Conservation (phyloP, 352 stramenopile species). For the Globisporangium acanthophoron region DNA sequence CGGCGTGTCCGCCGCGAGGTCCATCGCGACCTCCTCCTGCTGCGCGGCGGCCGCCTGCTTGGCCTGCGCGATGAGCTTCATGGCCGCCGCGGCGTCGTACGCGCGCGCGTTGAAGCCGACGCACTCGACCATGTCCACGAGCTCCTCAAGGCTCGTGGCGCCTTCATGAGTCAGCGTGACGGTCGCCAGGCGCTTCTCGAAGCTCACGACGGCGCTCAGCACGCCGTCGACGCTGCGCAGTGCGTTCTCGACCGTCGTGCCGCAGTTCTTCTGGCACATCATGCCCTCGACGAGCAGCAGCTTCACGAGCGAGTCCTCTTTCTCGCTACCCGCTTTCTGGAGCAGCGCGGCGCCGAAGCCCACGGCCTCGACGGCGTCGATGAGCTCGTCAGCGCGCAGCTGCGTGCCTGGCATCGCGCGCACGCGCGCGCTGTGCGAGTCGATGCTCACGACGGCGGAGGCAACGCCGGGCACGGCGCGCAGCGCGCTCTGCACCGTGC, state of each 20-base stretch:
- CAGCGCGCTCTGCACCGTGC: constrained; percentile 80
- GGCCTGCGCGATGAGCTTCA: constrained; percentile 38
- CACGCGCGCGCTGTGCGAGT: constrained; percentile 53
- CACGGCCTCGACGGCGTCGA: constrained; percentile 71
- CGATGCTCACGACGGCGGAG: constrained; percentile 61
- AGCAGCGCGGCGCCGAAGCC: constrained; percentile 63
- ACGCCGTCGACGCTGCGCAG: constrained; percentile 78
- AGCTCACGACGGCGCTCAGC: constrained; percentile 52
- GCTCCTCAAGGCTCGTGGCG: constrained; percentile 50
- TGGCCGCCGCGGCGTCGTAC: constrained; percentile 53
- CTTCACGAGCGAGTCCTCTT: constrained; percentile 30
- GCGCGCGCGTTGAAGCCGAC: constrained; percentile 53
- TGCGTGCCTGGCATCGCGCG: constrained; percentile 34
- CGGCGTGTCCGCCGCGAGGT: constrained; percentile 24
- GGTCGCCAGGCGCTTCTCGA: constrained; percentile 62
- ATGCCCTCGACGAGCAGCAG: constrained; percentile 88
- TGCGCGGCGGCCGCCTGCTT: constrained; percentile 28
- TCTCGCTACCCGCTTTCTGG: not conserved
- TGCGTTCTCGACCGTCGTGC: constrained; percentile 85
- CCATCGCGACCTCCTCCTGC: constrained; percentile 24
- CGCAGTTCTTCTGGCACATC: constrained; percentile 96
- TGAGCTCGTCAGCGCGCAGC: constrained; percentile 38
- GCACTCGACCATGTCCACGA: constrained; percentile 77
- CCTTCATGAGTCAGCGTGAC: constrained; percentile 40
- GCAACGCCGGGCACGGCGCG: constrained; percentile 54